phyloP scores from a whole-genome alignment of 305 asterid species.

The Caryopteris hybrid region DNA sequence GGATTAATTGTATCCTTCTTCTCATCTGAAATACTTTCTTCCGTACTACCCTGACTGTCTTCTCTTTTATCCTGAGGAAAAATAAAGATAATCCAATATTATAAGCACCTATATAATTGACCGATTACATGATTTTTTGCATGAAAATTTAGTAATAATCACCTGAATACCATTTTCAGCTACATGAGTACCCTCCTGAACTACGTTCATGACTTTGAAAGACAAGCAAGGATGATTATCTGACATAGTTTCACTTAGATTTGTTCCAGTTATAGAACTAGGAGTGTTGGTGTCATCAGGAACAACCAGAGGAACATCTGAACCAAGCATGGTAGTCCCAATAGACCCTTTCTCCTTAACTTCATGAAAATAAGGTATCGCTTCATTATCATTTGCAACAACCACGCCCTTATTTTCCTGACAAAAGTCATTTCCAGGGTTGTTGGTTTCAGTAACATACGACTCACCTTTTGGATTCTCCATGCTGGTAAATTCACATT shows the following conservation, averaged over 20 bases:
- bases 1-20: slow-evolving; percentile 18
- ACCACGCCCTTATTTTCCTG: slow-evolving; percentile 11
- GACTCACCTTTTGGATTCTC: slow-evolving; percentile 21
- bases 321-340: background rate
- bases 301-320: slow-evolving; percentile 5
- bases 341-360: slow-evolving; percentile 6
- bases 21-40: slow-evolving; percentile 17
- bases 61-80: slow-evolving; percentile 34
- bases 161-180: slow-evolving; percentile 37
- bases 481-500: background rate
- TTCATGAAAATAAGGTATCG: background rate
- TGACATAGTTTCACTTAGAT: slow-evolving; percentile 16
- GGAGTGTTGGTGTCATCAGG: background rate
- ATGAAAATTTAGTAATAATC: slow-evolving; percentile 6
- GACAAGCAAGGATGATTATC: slow-evolving; percentile 11
- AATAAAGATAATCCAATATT: background rate
- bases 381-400: slow-evolving; percentile 4
- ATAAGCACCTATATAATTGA: too few species aligned
- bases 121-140: background rate
- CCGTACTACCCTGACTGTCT: background rate
- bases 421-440: background rate
- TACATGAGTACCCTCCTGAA: too few species aligned
- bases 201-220: background rate
- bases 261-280: slow-evolving; percentile 4
- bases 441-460: too few species aligned